These are phyloP conservation scores for Spergularia azorica DNA, from an alignment of 179 eudicot genomes.

Conservation along the genomic window DNA sequence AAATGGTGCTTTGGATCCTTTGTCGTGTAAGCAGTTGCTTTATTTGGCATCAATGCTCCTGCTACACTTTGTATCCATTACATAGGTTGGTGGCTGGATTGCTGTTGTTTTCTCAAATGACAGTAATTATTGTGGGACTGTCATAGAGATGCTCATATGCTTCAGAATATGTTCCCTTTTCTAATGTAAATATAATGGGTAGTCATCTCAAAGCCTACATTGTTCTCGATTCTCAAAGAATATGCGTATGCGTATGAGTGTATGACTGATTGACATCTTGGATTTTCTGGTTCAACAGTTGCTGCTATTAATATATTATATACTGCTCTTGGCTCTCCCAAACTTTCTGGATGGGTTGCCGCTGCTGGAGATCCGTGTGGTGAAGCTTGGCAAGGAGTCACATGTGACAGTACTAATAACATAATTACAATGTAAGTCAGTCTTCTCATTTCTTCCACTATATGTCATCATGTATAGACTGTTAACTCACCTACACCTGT, in stretches of 20 bases:
- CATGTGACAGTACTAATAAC: constrained; percentile 50
- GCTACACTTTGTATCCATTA: no score
- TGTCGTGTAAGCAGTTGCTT: no score
- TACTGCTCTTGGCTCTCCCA: constrained; percentile 74
- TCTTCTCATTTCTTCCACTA: not conserved
- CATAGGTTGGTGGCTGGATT: no score
- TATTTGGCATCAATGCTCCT: no score
- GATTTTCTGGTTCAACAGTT: constrained; percentile 50
- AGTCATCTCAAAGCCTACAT: not conserved
- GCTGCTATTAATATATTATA: constrained; percentile 82
- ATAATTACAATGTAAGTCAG: constrained; percentile 60
- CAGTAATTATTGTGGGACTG: no score
- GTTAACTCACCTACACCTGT: not conserved
- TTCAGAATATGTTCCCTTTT: no score
- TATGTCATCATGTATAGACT: not conserved
- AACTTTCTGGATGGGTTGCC: constrained; percentile 84
- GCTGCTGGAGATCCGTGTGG: constrained; percentile 90
- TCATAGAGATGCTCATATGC: no score
- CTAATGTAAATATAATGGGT: no score
- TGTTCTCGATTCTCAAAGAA: no score
- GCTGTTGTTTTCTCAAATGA: no score
- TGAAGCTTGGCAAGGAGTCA: constrained; percentile 90
- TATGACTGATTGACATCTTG: constrained; percentile 10
- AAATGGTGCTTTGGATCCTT: no score
- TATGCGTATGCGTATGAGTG: no score